Conservation (phyloP, 2,329 filamentous ascomycete species). For the Exophiala dermatitidis region DNA sequence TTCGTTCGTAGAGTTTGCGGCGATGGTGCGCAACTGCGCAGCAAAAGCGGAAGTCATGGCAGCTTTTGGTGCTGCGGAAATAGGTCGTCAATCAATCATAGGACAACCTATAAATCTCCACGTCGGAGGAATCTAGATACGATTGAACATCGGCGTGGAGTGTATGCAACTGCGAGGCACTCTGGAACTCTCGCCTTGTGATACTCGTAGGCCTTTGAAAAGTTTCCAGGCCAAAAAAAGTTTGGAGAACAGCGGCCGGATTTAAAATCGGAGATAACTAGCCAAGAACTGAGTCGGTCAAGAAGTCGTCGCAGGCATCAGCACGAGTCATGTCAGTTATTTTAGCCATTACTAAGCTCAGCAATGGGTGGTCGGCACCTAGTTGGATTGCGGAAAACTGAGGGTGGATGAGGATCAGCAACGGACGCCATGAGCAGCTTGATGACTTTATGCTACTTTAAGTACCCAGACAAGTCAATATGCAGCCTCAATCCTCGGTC, state of each 20-base stretch:
- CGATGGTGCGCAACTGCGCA: constrained; percentile 88
- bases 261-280: neutral
- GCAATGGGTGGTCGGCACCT: neutral
- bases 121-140: too few relatives aligned
- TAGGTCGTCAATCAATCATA: neutral
- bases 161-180: too few relatives aligned
- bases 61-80: neutral
- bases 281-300: neutral
- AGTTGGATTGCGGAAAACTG: neutral
- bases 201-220: neutral
- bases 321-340: too few relatives aligned
- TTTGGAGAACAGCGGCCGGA: neutral
- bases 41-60: constrained; percentile 78
- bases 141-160: too few relatives aligned
- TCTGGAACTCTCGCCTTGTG: neutral
- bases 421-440: too few relatives aligned
- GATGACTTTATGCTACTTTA: neutral
- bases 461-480: constrained; percentile 13
- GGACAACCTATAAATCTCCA: neutral
- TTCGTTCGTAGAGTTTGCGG: constrained; percentile 79
- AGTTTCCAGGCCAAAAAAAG: neutral
- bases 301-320: too few relatives aligned
- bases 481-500: constrained; percentile 22
- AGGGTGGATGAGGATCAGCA: too few relatives aligned
- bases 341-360: too few relatives aligned